Evolutionary conservation across 495 filamentous ascomycete species (phyloP), one percentile per base, ranked within the genome.

Genomic region (Choiromyces venosus): DNA sequence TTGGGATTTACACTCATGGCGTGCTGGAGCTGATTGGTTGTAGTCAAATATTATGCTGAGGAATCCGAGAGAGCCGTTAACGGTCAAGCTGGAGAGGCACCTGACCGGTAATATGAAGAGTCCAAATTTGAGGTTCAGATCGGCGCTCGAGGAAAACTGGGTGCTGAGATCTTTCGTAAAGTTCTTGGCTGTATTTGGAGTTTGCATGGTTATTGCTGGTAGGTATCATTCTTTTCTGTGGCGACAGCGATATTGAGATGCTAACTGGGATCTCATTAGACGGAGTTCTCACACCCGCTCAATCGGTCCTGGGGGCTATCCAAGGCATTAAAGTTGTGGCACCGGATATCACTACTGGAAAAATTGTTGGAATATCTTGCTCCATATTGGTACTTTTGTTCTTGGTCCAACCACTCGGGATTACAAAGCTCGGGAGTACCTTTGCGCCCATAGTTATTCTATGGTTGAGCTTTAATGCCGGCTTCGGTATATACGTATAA

Each of bases 401-500:
- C 78, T 72, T 84, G 19, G 84, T 93, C 40, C 91, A 93, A 74
- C 91, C 91, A 0, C 82, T 93, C 14, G 91, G 91, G 0, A 88
- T 87, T 1, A 87, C 87, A 0, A 91, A 88, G 73, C 84, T 93
- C n/a, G 87, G 87, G 3, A 82, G 81, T 40, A 78, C 86, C 0
- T 93, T 92, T 75, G 89, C 91, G 0, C 91, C 91, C 2, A 88
- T 93, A 33, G 87, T 93, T 66, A 87, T 92, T 46, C 74, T 91
- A 29, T 93, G 91, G 91, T 86, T 93, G 3, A 82, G 83, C 2
- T 88, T 93, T 77, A 92, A 93, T 77, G 81, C 85, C 33, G 78
- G 77, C 3, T 91, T 89, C 81, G 91, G 91, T 5, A 90, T 93
- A 65, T 92, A 92, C 69, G 84, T 85, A 74, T 70, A 82, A 71